Evolutionary conservation across 768 basidiomycete genomes (phyloP).

Genomic region (Glaciozyma antarctica): DNA sequence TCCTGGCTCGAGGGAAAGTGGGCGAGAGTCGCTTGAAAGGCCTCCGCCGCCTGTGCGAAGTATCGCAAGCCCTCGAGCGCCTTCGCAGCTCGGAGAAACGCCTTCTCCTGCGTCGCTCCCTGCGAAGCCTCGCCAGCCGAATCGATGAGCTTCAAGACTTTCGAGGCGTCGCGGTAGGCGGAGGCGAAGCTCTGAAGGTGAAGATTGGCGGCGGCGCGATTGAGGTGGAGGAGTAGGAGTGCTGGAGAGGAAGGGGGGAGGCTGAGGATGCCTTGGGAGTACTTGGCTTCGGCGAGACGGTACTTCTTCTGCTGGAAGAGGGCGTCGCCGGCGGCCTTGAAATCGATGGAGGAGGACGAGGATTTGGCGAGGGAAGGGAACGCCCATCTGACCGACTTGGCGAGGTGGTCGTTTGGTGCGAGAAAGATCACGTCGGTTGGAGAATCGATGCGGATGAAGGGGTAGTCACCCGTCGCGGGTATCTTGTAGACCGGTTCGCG

Average conservation of each 20-base stretch:
- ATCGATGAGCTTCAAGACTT: not conserved
- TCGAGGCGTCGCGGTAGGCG: constrained; percentile 3
- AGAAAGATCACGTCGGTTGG: constrained; percentile 34
- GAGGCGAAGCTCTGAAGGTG: constrained; percentile 2
- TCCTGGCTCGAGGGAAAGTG: not conserved
- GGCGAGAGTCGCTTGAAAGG: not conserved
- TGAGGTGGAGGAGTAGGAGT: constrained; percentile 10
- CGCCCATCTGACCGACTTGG: constrained; percentile 16
- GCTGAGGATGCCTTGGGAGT: constrained; percentile 18
- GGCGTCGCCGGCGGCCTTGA: constrained; percentile 35
- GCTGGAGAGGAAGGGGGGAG: not conserved
- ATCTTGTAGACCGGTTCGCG: constrained; percentile 39
- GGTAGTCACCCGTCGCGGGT: constrained; percentile 8
- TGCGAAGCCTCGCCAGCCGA: not conserved
- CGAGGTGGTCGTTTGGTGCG: not conserved
- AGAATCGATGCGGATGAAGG: constrained; percentile 37
- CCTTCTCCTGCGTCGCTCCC: constrained; percentile 54
- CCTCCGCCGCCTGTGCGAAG: not conserved
- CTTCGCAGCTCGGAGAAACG: constrained; percentile 41
- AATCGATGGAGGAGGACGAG: not conserved
- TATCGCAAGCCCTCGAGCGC: constrained; percentile 3
- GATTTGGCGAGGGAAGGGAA: not conserved
- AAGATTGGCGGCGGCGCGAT: constrained; percentile 18
- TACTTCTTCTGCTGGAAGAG: constrained; percentile 32
- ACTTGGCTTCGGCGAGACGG: constrained; percentile 37